These are phyloP conservation scores for Coffea humblotiana DNA, from an alignment of 305 asterid genomes.

Conservation along the genomic window DNA sequence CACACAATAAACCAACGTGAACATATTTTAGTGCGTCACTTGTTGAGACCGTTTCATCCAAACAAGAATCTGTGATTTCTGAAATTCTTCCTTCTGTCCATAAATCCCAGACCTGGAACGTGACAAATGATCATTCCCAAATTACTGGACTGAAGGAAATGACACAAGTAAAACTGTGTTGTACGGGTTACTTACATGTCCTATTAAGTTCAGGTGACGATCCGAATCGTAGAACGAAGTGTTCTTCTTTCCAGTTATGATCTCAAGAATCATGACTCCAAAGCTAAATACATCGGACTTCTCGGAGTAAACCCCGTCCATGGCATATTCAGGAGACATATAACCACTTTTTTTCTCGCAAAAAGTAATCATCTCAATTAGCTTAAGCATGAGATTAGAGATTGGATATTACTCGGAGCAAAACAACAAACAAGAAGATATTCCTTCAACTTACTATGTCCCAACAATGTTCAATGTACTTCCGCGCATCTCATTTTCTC, in stretches of 20 bases:
- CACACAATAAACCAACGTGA: constrained; percentile 24
- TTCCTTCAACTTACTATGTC: constrained; percentile 15
- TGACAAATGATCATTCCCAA: too few relatives aligned
- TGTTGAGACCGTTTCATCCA: constrained; percentile 7
- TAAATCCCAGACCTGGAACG: constrained; percentile 22
- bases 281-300: constrained; percentile 25
- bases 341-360: constrained; percentile 18
- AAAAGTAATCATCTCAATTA: too few relatives aligned
- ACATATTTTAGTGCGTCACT: constrained; percentile 10
- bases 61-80: constrained; percentile 12
- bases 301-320: constrained; percentile 20
- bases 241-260: constrained; percentile 22
- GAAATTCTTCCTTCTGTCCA: constrained; percentile 15
- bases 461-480: constrained; percentile 19
- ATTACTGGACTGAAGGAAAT: too few relatives aligned
- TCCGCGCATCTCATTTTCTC: constrained; percentile 15
- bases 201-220: constrained; percentile 16
- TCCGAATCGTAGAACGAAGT: constrained; percentile 16
- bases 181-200: neutral
- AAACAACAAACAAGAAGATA: too few relatives aligned
- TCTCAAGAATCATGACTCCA: constrained; percentile 24
- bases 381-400: too few relatives aligned
- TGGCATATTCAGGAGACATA: constrained; percentile 29
- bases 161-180: too few relatives aligned
- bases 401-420: too few relatives aligned